Conservation (phyloP, 1,139 yeast genomes). For the Pichia terricola region DNA sequence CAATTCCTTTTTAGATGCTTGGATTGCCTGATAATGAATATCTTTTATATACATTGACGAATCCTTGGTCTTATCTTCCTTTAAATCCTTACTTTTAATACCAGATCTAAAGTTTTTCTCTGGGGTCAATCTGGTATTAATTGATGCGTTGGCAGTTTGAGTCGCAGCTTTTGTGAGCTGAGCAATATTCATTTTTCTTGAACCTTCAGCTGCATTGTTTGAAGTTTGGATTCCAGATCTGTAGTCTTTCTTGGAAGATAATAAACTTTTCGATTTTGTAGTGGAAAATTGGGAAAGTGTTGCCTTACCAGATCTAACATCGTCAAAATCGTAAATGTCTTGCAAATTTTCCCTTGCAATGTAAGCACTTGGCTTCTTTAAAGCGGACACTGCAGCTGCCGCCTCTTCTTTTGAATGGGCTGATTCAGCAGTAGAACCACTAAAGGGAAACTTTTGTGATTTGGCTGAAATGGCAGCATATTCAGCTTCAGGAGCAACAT, state of each 20-base stretch:
- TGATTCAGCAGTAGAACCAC: neutral
- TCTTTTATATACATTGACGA: conserved; percentile 10
- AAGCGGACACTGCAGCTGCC: conserved; percentile 25
- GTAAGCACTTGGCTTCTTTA: conserved; percentile 16
- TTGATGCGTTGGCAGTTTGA: conserved; percentile 32
- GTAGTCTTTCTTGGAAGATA: conserved; percentile 15
- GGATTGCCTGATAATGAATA: conserved; percentile 11
- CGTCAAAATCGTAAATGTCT: conserved; percentile 32
- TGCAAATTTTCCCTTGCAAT: conserved; percentile 24
- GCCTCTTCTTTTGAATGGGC: conserved; percentile 17
- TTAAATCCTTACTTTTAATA: conserved; percentile 4
- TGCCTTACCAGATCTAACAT: conserved; percentile 31
- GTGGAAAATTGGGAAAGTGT: conserved; percentile 24
- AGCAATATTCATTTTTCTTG: conserved; percentile 25
- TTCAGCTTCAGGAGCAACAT: conserved; percentile 31
- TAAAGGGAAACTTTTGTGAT: conserved; percentile 20
- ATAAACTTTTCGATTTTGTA: conserved; percentile 8
- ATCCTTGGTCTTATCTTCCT: neutral
- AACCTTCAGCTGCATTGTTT: conserved; percentile 28
- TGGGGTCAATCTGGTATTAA: conserved; percentile 33
- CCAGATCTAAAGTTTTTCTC: conserved; percentile 10
- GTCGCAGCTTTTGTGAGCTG: conserved; percentile 31
- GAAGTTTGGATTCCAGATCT: conserved; percentile 34
- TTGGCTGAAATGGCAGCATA: conserved; percentile 31
- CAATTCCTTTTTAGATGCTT: conserved; percentile 8